Percentiles rank a stretch among this genome's conserved stretches.
Evolutionary conservation across 2,329 filamentous ascomycete genomes (phyloP).

Genomic region (Decorospora gaudefroyi): DNA sequence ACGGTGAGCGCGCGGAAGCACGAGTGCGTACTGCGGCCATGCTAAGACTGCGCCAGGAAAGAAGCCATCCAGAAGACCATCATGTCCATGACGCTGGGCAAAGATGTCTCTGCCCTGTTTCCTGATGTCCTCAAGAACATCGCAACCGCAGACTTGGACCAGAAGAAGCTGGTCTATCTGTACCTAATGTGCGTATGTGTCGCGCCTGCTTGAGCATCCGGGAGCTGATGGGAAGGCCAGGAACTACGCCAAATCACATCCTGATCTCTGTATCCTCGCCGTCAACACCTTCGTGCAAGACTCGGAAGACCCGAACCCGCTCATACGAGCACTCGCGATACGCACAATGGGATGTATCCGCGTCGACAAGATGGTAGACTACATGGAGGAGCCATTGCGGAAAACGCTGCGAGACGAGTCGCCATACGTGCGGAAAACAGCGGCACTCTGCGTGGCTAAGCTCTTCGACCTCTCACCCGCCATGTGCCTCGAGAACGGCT

Average conservation of each 20-base stretch:
- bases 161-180: conserved; percentile 99
- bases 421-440: conserved; percentile 97
- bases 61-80: conserved; percentile 99
- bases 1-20: conserved; percentile 55
- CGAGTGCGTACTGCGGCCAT: conserved; percentile 4
- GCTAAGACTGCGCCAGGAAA: conserved; percentile 64
- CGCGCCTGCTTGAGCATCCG: background rate
- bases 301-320: conserved; percentile 95
- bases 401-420: conserved; percentile 98
- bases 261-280: conserved; percentile 95
- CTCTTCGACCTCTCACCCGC: conserved; percentile 91
- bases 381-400: conserved; percentile 96
- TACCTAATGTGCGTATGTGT: conserved; percentile 77
- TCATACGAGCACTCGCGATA: conserved; percentile 92
- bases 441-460: conserved; percentile 96
- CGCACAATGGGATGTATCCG: conserved; percentile 98
- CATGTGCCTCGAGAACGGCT: conserved; percentile 96
- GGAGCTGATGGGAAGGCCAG: conserved; percentile 53
- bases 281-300: conserved; percentile 99
- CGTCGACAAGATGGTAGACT: conserved; percentile 99
- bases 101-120: conserved; percentile 96
- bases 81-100: conserved; percentile 99
- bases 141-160: conserved; percentile 88
- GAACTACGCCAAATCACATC: conserved; percentile 99
- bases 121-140: conserved; percentile 99